Evolutionary conservation across 129 eudicot genomes (phyloP), one percentile per base, ranked within the genome.

Genomic region (Helichrysum umbraculigerum): DNA sequence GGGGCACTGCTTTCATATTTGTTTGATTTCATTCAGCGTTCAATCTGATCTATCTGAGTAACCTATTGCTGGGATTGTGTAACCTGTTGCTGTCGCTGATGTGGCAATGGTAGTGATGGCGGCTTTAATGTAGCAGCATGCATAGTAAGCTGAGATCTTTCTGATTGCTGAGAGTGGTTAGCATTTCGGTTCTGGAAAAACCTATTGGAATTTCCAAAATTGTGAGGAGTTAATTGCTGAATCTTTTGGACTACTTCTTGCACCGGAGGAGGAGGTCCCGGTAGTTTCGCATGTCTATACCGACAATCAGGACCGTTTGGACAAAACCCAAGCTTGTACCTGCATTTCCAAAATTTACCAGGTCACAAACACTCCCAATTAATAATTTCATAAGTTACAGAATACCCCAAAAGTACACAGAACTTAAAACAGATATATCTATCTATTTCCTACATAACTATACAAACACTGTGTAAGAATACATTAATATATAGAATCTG

Each of bases 281-380:
- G 92, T 66, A 86, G 78, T 82, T 91, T 91, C 37, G 90, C 95
- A 70, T 91, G 96, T 83, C 92, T 85, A 61, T 88, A 91, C 16
- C 96, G 89, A 83, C 97, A 91, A 82, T 91, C 97, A 74, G 90
- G 88, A 59, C 97, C 97, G 69, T 91, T 91, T 67, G 97, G 97
- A 80, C 97, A 91, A 82, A 91, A 91, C 78, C 97, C 97, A 63
- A 91, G 72, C 52, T 91, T 91, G 78, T 88, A 91, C 97, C 97
- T 88, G 83, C 59, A 41, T 37, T 59, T 57, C 39, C 44, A 14
- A 58, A 58, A 2, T 73, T 20, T 39, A 39, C 20, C 41, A 4
- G 32, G 52, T 72, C 66, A 72, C 30, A 16, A 10, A 25, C 22
- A 62, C 33, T 62, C 60, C 20, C 11, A 69, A 44, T 7, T 35